Percentiles rank a stretch among this genome's conserved stretches.
Evolutionary conservation across 2,329 filamentous ascomycete genomes (phyloP).

Genomic region (Calonectria pauciramosa): DNA sequence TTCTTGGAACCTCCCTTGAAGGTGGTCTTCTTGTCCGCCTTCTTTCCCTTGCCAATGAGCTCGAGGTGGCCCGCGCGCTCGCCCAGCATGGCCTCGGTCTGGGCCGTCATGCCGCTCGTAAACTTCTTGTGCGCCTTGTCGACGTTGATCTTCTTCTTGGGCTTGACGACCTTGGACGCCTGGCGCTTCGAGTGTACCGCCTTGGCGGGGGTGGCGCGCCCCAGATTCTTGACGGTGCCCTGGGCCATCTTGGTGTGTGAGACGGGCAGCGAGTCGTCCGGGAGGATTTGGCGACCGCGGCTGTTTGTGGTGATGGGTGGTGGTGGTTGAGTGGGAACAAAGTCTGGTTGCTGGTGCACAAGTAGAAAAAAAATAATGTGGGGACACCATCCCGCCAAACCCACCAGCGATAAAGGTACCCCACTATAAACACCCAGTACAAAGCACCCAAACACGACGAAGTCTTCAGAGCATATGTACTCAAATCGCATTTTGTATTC

Average conservation of each 20-base stretch:
- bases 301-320: not conserved
- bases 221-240: slow-evolving; percentile 65
- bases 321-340: not conserved
- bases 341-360: slow-evolving; percentile 12
- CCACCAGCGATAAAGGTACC: not conserved
- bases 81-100: slow-evolving; percentile 71
- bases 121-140: slow-evolving; percentile 70
- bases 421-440: not conserved
- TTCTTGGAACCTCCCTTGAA: slow-evolving; percentile 66
- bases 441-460: not conserved
- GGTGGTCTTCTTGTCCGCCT: slow-evolving; percentile 56
- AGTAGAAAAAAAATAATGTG: slow-evolving; percentile 40
- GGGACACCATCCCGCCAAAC: slow-evolving; percentile 19
- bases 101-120: slow-evolving; percentile 65
- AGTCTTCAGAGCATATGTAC: not conserved
- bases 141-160: slow-evolving; percentile 61
- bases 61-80: slow-evolving; percentile 72
- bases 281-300: not conserved
- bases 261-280: not conserved
- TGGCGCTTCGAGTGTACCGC: slow-evolving; percentile 58
- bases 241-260: slow-evolving; percentile 63
- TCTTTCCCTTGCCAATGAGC: slow-evolving; percentile 70
- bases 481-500: slow-evolving; percentile 8
- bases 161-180: slow-evolving; percentile 63
- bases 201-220: slow-evolving; percentile 56